A percentile compares a stretch with the other conserved stretches of the same genome.
These are phyloP conservation scores for Neoscytalidium dimidiatum DNA, from an alignment of 2,329 filamentous ascomycete genomes.

Conservation along the genomic window DNA sequence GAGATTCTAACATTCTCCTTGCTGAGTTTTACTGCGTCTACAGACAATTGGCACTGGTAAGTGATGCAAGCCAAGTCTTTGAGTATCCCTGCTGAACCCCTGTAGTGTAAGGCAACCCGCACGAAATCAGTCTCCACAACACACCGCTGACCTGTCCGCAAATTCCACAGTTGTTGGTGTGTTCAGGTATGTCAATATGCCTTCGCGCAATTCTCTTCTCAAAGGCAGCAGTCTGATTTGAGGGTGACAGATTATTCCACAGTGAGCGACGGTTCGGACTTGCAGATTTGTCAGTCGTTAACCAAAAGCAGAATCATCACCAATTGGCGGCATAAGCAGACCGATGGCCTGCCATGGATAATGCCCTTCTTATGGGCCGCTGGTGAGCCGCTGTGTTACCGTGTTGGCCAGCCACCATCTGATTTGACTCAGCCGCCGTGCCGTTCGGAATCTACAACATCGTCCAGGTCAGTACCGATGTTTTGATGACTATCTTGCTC, in stretches of 20 bases:
- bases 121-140: slow-evolving; percentile 23
- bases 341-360: slow-evolving; percentile 59
- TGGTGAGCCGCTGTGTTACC: slow-evolving; percentile 39
- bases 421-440: slow-evolving; percentile 35
- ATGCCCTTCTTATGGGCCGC: slow-evolving; percentile 68
- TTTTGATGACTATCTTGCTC: neutral
- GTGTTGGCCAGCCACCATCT: neutral
- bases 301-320: slow-evolving; percentile 54
- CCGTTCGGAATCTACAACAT: slow-evolving; percentile 55
- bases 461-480: slow-evolving; percentile 42
- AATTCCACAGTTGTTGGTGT: slow-evolving; percentile 43
- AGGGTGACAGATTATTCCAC: slow-evolving; percentile 36
- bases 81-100: slow-evolving; percentile 12
- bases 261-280: slow-evolving; percentile 24
- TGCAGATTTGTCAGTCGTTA: slow-evolving; percentile 16
- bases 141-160: slow-evolving; percentile 19
- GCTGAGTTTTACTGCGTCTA: neutral
- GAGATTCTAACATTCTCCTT: neutral
- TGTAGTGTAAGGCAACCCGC: slow-evolving; percentile 24
- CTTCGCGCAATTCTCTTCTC: neutral
- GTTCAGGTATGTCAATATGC: slow-evolving; percentile 34
- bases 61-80: slow-evolving; percentile 9
- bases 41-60: slow-evolving; percentile 43
- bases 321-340: slow-evolving; percentile 62
- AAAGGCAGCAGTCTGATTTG: slow-evolving; percentile 26